Percentiles rank a stretch among this genome's conserved stretches.
phyloP scores from a whole-genome alignment of 2,329 filamentous ascomycete genomes.

The Coniella vitis region DNA sequence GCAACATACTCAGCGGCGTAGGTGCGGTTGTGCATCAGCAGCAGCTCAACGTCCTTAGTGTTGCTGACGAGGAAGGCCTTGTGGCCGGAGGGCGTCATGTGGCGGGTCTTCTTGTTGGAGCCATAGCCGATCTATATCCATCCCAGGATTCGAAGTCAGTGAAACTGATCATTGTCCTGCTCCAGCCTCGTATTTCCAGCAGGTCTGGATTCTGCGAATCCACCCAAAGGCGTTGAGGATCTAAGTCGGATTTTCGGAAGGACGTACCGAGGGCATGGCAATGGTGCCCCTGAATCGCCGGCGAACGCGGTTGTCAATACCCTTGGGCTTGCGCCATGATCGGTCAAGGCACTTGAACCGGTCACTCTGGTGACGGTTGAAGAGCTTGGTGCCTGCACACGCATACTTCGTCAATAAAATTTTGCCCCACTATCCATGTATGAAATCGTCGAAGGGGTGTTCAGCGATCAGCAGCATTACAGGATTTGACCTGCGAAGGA shows the following conservation, averaged over 20 bases:
- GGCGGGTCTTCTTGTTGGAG: constrained; percentile 98
- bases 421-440: constrained; percentile 12
- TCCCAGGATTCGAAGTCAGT: constrained; percentile 8
- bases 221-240: neutral
- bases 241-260: neutral
- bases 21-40: constrained; percentile 99
- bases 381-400: constrained; percentile 76
- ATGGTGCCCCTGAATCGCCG: constrained; percentile 94
- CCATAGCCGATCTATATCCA: constrained; percentile 83
- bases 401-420: constrained; percentile 32
- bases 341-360: constrained; percentile 86
- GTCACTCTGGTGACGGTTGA: constrained; percentile 97
- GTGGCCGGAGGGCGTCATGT: constrained; percentile 98
- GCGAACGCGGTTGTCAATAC: constrained; percentile 98
- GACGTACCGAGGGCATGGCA: constrained; percentile 94
- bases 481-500: neutral
- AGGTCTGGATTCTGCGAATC: neutral
- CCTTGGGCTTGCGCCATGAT: constrained; percentile 99
- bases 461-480: constrained; percentile 8
- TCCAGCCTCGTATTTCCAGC: neutral
- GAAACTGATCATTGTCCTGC: neutral
- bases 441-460: constrained; percentile 2
- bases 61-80: constrained; percentile 99
- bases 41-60: constrained; percentile 87
- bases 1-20: constrained; percentile 91